Evolutionary conservation across 208 protist genomes (phyloP).

Genomic region (Crithidia expoeki): DNA sequence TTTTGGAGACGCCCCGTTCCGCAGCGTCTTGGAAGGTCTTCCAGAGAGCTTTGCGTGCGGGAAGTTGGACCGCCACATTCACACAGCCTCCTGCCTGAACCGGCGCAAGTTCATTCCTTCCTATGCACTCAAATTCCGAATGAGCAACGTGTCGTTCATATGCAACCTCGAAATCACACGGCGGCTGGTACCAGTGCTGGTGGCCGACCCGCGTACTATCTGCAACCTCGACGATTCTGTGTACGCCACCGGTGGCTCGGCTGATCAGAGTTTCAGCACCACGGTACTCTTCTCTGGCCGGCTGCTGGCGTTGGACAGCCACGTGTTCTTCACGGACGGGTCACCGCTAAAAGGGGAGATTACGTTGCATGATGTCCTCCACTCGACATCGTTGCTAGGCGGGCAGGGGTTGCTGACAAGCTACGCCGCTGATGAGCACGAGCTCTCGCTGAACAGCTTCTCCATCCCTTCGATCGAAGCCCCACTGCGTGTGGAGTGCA

Average conservation of each 20-base stretch:
- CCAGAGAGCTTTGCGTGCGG: slow-evolving; percentile 53
- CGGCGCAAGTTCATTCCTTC: slow-evolving; percentile 77
- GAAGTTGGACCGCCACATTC: slow-evolving; percentile 48
- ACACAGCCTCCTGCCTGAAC: slow-evolving; percentile 52
- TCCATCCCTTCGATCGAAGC: slow-evolving; percentile 59
- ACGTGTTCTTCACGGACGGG: slow-evolving; percentile 78
- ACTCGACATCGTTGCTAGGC: slow-evolving; percentile 61
- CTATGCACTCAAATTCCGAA: slow-evolving; percentile 71
- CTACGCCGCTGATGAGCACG: slow-evolving; percentile 50
- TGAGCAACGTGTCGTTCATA: slow-evolving; percentile 62
- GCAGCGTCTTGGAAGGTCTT: slow-evolving; percentile 70
- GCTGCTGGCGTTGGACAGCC: slow-evolving; percentile 50
- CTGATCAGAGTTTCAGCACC: slow-evolving; percentile 19
- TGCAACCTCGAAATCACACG: slow-evolving; percentile 46
- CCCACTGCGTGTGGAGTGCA: slow-evolving; percentile 58
- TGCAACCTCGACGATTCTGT: slow-evolving; percentile 3
- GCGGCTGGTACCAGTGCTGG: slow-evolving; percentile 23
- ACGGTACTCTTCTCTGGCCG: slow-evolving; percentile 53
- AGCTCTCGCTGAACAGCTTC: slow-evolving; percentile 57
- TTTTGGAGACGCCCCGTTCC: slow-evolving; percentile 82
- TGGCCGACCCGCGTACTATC: background rate
- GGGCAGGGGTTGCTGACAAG: slow-evolving; percentile 72
- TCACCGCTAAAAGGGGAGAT: slow-evolving; percentile 39
- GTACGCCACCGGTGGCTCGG: slow-evolving; percentile 7
- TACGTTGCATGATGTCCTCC: slow-evolving; percentile 33